Evolutionary conservation across 2,329 filamentous ascomycete species (phyloP).

Genomic region (Diaporthe vexans): DNA sequence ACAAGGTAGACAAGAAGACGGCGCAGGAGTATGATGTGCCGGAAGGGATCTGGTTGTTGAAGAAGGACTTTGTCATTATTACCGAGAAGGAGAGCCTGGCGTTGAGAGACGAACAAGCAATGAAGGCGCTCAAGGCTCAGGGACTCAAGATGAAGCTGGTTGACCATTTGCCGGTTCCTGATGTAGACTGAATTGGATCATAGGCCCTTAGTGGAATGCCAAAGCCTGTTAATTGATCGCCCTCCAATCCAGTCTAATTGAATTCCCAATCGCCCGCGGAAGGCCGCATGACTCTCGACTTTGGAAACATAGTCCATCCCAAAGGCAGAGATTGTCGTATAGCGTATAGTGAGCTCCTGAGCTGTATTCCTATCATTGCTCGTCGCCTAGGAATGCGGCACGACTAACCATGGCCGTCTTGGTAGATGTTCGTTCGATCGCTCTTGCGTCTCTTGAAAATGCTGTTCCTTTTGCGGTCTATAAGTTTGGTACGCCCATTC

Average conservation of each 20-base stretch:
- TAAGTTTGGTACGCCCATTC: neutral
- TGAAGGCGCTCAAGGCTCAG: slow-evolving; percentile 75
- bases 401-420: neutral
- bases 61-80: slow-evolving; percentile 84
- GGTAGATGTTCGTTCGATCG: neutral
- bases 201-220: neutral
- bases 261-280: too few relatives aligned
- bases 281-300: neutral
- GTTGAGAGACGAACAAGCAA: slow-evolving; percentile 74
- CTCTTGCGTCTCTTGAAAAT: neutral
- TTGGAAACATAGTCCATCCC: neutral
- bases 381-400: too few relatives aligned
- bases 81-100: slow-evolving; percentile 76
- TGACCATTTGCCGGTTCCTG: slow-evolving; percentile 82
- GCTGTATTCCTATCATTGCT: neutral
- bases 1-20: slow-evolving; percentile 64
- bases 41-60: slow-evolving; percentile 74
- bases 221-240: neutral
- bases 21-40: slow-evolving; percentile 74
- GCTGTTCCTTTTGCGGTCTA: neutral
- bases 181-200: slow-evolving; percentile 60
- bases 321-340: neutral
- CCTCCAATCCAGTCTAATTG: neutral
- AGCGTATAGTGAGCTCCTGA: neutral
- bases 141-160: slow-evolving; percentile 80